phyloP scores from a whole-genome alignment of 1,284 basidiomycete species.

The Schizophyllum commune region DNA sequence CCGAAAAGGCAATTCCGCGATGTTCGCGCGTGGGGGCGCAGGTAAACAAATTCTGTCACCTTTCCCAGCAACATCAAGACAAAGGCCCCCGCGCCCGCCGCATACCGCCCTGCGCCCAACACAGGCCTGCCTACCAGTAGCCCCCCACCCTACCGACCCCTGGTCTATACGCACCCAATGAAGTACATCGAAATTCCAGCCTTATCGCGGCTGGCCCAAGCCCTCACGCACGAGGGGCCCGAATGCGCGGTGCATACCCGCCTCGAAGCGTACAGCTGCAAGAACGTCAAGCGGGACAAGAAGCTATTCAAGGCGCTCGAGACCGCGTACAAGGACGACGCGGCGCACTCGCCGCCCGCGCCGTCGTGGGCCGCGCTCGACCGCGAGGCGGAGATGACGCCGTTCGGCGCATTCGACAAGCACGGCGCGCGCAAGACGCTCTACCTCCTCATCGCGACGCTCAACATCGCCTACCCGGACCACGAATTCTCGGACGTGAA shows the following conservation, averaged over 20 bases:
- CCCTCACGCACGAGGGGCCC: constrained; percentile 79
- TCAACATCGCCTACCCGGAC: constrained; percentile 97
- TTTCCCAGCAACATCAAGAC: neutral
- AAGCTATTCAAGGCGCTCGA: constrained; percentile 92
- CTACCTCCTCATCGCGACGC: constrained; percentile 90
- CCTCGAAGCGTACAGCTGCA: constrained; percentile 97
- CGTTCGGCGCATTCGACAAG: constrained; percentile 72
- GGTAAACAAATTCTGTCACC: neutral
- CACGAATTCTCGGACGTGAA: constrained; percentile 94
- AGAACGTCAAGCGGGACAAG: constrained; percentile 95
- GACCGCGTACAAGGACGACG: constrained; percentile 73
- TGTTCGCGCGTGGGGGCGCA: neutral
- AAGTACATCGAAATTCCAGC: constrained; percentile 88
- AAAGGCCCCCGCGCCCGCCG: neutral
- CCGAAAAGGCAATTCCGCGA: neutral
- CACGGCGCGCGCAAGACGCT: constrained; percentile 80
- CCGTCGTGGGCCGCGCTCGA: constrained; percentile 64
- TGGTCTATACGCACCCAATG: constrained; percentile 37
- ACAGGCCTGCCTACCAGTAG: neutral
- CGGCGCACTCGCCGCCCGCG: constrained; percentile 61
- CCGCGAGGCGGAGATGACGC: constrained; percentile 63
- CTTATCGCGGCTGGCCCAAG: constrained; percentile 70
- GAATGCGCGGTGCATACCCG: constrained; percentile 90
- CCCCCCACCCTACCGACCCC: neutral
- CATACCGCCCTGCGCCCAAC: neutral